Evolutionary conservation across 164 flowering plant species (phyloP), one percentile per base, ranked within the genome.

Genomic region (Saururus chinensis): DNA sequence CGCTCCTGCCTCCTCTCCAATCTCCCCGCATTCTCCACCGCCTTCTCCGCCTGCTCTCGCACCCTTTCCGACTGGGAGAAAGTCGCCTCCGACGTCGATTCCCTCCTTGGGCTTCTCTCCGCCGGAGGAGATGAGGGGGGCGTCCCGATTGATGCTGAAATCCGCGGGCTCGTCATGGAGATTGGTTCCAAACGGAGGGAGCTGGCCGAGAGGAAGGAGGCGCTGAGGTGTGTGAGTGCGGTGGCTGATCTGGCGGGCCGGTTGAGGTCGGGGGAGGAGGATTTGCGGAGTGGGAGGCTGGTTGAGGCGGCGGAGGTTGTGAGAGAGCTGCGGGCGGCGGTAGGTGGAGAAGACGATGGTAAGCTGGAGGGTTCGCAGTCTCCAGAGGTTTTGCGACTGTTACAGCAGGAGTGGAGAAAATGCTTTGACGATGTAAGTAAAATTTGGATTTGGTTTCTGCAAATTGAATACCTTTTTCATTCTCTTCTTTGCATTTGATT

Each of bases 341-440:
- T 88, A 41, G 67, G 60, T 75, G 68, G 68, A 62, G 53, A 55
- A 63, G 76, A 66, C 30, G 81, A 70, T 56, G 66, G 66, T 4
- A 87, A 80, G 68, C 4, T 30, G 37, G 37, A 2, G 49, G 14
- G 14, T 45, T 45, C 49, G 49, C 17, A 45, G 14, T 45, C 49
- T 8, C 95, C 95, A 1, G 40, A 73, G 63, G 89, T 84, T 16
- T 88, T 80, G 62, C 76, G 78, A 1, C 66, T 95, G 73, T 66
- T 95, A 74, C 79, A 75, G 77, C 76, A 79, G 52, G 81, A 87
- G 68, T 91, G 96, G 99, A 63, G 53, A 19, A 74, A 74, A 0
- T 83, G 95, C 73, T 90, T 82, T 62, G 92, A 88, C 25, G 88
- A 88, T 88, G 95, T 89, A 26, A 20, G 23, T 53, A 10, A 21